A percentile compares a stretch with the other conserved stretches of the same genome.
These are phyloP conservation scores for Lolium rigidum DNA, from an alignment of 176 grass and related monocot genomes.

Conservation along the genomic window DNA sequence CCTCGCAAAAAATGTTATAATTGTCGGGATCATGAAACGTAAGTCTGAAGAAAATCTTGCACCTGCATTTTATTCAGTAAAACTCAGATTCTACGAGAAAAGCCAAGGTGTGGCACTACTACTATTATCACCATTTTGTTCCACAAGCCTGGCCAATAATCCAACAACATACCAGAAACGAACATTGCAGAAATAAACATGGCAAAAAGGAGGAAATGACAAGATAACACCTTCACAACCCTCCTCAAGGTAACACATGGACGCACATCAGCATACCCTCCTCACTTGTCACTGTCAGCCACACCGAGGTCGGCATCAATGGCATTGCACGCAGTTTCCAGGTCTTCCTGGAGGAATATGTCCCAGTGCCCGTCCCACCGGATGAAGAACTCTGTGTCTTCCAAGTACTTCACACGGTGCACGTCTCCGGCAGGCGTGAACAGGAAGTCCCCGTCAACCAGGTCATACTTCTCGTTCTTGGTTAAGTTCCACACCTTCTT, in stretches of 20 bases:
- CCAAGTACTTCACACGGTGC: constrained; percentile 85
- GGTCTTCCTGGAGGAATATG: constrained; percentile 73
- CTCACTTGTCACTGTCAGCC: constrained; percentile 30
- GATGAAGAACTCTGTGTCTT: constrained; percentile 95
- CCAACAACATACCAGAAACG: constrained; percentile 8
- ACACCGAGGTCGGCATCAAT: constrained; percentile 63
- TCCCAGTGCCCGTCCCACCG: constrained; percentile 90
- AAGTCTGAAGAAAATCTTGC: not conserved
- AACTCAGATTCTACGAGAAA: not conserved
- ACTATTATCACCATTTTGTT: not conserved
- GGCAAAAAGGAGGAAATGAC: not conserved
- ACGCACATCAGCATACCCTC: not conserved
- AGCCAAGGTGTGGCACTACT: not conserved
- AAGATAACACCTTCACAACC: constrained; percentile 1
- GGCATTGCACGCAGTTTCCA: constrained; percentile 51
- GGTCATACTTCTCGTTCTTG: constrained; percentile 80
- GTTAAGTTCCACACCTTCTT: constrained; percentile 97
- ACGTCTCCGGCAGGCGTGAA: constrained; percentile 88
- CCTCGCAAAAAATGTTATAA: not conserved
- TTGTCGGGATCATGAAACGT: not conserved
- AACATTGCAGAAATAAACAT: constrained; percentile 24
- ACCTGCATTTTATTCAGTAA: constrained; percentile 19
- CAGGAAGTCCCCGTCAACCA: constrained; percentile 79
- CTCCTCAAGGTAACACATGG: not conserved
- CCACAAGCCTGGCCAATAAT: not conserved